Evolutionary conservation across 176 grass and related monocot genomes (phyloP).

Genomic region (Pontederia crassipes): DNA sequence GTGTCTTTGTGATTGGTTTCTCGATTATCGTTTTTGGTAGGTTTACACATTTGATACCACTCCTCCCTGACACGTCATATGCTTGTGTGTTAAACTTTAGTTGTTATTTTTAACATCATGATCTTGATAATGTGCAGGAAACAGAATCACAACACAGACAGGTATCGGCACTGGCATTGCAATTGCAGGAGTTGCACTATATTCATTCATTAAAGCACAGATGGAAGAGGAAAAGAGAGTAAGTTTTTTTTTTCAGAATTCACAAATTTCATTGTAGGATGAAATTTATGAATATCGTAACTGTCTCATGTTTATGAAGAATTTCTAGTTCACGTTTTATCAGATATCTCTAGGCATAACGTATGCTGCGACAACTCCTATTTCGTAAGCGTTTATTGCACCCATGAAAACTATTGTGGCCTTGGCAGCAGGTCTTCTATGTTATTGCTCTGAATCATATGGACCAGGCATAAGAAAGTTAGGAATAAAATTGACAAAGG

Average conservation of each 20-base stretch:
- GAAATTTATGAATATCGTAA: not conserved
- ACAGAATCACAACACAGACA: slow-evolving; percentile 85
- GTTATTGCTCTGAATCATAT: too few species aligned
- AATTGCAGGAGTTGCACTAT: slow-evolving; percentile 79
- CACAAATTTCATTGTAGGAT: not conserved
- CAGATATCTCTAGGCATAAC: too few species aligned
- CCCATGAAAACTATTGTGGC: too few species aligned
- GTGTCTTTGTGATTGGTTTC: slow-evolving; percentile 97
- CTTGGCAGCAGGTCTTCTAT: too few species aligned
- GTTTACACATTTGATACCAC: not conserved
- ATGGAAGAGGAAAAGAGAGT: slow-evolving; percentile 98
- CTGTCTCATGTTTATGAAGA: not conserved
- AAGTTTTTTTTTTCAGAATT: slow-evolving; percentile 11
- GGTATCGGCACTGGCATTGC: slow-evolving; percentile 85
- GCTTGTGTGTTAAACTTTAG: not conserved
- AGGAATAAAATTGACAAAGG: too few species aligned
- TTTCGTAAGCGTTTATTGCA: too few species aligned
- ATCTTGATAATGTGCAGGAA: slow-evolving; percentile 53
- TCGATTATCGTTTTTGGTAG: slow-evolving; percentile 81
- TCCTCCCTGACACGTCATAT: too few species aligned
- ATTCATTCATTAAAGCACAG: slow-evolving; percentile 96
- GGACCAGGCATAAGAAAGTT: too few species aligned
- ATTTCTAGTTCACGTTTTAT: not conserved
- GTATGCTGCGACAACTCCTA: too few species aligned
- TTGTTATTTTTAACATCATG: not conserved